phyloP scores from a whole-genome alignment of 768 basidiomycete genomes.

The Tylopilus plumbeoviolaceoides region DNA sequence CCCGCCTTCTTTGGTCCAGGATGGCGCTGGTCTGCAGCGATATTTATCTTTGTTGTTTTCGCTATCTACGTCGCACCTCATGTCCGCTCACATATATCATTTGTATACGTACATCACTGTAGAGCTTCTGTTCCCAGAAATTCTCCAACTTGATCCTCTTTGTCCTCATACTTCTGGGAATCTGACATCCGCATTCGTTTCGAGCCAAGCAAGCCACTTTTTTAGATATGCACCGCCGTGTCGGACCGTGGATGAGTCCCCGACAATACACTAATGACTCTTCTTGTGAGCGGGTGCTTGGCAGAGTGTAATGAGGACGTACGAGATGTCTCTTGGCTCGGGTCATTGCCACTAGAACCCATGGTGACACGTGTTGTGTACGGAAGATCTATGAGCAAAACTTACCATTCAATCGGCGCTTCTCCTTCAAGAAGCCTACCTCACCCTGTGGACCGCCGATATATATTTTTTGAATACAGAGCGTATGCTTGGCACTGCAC shows the following conservation, averaged over 20 bases:
- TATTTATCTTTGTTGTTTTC: slow-evolving; percentile 12
- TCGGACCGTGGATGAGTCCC: slow-evolving; percentile 87
- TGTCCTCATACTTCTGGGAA: slow-evolving; percentile 57
- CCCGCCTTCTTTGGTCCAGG: neutral
- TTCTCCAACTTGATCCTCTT: neutral
- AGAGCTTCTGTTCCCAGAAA: neutral
- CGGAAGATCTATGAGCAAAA: neutral
- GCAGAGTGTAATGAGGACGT: slow-evolving; percentile 25
- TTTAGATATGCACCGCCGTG: slow-evolving; percentile 84
- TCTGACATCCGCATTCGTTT: slow-evolving; percentile 84
- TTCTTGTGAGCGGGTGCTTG: too few relatives aligned
- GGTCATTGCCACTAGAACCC: slow-evolving; percentile 76
- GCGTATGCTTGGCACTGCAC: slow-evolving; percentile 31
- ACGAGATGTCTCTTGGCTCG: slow-evolving; percentile 86
- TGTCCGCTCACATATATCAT: neutral
- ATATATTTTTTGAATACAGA: neutral
- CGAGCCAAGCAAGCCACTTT: slow-evolving; percentile 89
- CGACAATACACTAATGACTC: slow-evolving; percentile 71
- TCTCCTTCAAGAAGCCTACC: slow-evolving; percentile 93
- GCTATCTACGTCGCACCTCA: neutral
- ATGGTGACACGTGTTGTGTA: neutral
- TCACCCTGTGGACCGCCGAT: slow-evolving; percentile 53
- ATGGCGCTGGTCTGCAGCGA: neutral
- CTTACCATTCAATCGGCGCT: slow-evolving; percentile 81
- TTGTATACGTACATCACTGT: slow-evolving; percentile 4